phyloP scores from a whole-genome alignment of 2,329 filamentous ascomycete genomes.

The Xylariales sp. region DNA sequence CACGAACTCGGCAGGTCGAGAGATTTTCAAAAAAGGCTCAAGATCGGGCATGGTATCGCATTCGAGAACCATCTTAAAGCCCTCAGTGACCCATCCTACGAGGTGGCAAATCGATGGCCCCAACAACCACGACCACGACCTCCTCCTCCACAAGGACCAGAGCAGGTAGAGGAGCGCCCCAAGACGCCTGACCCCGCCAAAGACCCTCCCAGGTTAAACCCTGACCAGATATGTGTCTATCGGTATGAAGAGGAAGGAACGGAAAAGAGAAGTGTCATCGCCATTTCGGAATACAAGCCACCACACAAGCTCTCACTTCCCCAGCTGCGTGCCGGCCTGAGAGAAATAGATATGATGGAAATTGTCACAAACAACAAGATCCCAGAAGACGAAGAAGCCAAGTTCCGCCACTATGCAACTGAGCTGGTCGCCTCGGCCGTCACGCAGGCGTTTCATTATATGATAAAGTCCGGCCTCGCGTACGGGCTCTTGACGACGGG shows the following conservation, averaged over 20 bases:
- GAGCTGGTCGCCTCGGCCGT: slow-evolving; percentile 52
- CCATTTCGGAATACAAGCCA: slow-evolving; percentile 59
- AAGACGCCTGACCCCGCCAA: slow-evolving; percentile 17
- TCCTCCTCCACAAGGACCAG: slow-evolving; percentile 12
- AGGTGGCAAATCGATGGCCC: slow-evolving; percentile 10
- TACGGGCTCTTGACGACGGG: slow-evolving; percentile 58
- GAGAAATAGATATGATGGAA: slow-evolving; percentile 56
- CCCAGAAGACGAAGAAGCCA: slow-evolving; percentile 13
- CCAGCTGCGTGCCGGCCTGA: slow-evolving; percentile 57
- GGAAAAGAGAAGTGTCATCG: slow-evolving; percentile 44
- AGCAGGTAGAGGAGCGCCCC: slow-evolving; percentile 4
- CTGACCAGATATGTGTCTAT: slow-evolving; percentile 51
- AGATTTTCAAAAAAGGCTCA: slow-evolving; percentile 36
- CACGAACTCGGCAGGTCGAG: slow-evolving; percentile 43
- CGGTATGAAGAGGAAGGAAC: slow-evolving; percentile 24
- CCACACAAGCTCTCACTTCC: slow-evolving; percentile 58
- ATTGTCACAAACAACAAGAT: slow-evolving; percentile 45
- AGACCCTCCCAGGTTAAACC: slow-evolving; percentile 39
- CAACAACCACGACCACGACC: slow-evolving; percentile 7
- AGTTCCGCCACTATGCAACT: slow-evolving; percentile 23
- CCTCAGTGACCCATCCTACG: slow-evolving; percentile 43
- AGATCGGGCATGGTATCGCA: slow-evolving; percentile 45
- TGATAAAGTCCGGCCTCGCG: slow-evolving; percentile 58
- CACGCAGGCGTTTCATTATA: slow-evolving; percentile 62
- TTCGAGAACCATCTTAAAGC: slow-evolving; percentile 50